Evolutionary conservation across 257 asterid species (phyloP), one percentile per base, ranked within the genome.

Genomic region (Salvia splendens): DNA sequence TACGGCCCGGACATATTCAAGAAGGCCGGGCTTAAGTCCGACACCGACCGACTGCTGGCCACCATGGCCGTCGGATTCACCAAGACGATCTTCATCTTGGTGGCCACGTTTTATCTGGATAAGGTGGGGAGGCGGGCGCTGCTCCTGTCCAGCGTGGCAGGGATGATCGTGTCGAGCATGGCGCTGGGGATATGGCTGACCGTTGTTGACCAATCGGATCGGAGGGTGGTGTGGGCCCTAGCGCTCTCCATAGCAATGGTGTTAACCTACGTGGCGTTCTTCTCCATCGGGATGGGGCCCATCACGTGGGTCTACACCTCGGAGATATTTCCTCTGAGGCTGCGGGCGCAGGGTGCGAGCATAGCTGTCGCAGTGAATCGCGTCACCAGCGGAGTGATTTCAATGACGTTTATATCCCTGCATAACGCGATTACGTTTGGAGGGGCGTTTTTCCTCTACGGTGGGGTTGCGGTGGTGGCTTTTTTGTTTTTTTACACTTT

Each of bases 291-390:
- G 3, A 65, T 88, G 87, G 93, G 96, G 12, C 95, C 96, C 32
- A 86, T 88, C 5, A 83, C 92, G 14, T 86, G 94, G 96, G 96
- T 88, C 3, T 88, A 86, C 55, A 80, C 89, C 38, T 86, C 96
- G 0, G 93, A 88, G 73, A 86, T 86, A 2, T 88, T 88, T 7
- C 96, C 96, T 2, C 5, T 88, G 56, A 67, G 28, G 69, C 62
- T 88, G 8, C 55, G 96, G 59, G 93, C 96, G 12, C 92, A 87
- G 61, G 96, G 12, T 86, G 93, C 58, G 76, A 24, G 89, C 20
- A 70, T 86, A 50, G 96, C 83, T 0, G 89, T 86, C 8, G 89
- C 87, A 11, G 47, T 28, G 69, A 88, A 88, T 59, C 83, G 93
- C 7, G 78, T 78, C 3, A 83, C 85, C 1, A 88, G 96, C 61